These are phyloP conservation scores for Gamarada debralockiae DNA, from an alignment of 495 filamentous ascomycete species.

Conservation along the genomic window DNA sequence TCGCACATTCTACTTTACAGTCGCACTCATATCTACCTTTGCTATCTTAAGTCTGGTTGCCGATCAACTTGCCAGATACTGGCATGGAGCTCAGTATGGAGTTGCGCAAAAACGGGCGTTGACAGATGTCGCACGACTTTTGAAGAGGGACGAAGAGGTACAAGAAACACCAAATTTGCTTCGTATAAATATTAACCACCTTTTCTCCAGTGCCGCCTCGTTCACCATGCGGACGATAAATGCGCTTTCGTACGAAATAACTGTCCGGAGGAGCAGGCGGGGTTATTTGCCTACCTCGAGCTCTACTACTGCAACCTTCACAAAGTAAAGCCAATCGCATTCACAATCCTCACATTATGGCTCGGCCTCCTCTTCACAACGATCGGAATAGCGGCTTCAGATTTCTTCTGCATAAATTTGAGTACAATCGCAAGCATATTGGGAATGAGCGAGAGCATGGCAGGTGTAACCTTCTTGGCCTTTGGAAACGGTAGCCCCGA, in stretches of 20 bases:
- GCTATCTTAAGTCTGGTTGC: slow-evolving; percentile 23
- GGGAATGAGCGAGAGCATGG: slow-evolving; percentile 92
- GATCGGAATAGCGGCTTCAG: slow-evolving; percentile 96
- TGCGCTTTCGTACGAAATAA: slow-evolving; percentile 81
- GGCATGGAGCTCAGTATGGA: slow-evolving; percentile 16
- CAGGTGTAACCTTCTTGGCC: slow-evolving; percentile 93
- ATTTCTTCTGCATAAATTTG: slow-evolving; percentile 97
- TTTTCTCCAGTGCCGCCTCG: slow-evolving; percentile 65
- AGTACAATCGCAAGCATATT: slow-evolving; percentile 85
- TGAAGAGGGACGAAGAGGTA: slow-evolving; percentile 31
- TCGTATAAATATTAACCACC: neutral
- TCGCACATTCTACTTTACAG: slow-evolving; percentile 33
- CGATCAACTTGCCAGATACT: slow-evolving; percentile 17
- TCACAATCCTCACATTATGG: slow-evolving; percentile 75
- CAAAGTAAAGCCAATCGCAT: slow-evolving; percentile 69
- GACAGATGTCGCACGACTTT: slow-evolving; percentile 17
- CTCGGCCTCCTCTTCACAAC: slow-evolving; percentile 90
- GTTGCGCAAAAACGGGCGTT: slow-evolving; percentile 17
- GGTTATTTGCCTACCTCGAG: slow-evolving; percentile 81
- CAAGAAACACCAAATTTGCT: neutral
- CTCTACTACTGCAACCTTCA: slow-evolving; percentile 86
- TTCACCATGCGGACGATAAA: slow-evolving; percentile 63
- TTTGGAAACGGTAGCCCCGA: slow-evolving; percentile 99
- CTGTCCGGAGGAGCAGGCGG: slow-evolving; percentile 86
- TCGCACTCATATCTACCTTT: slow-evolving; percentile 29